Evolutionary conservation across 1,284 basidiomycete genomes (phyloP).

Genomic region (Butyriboletus appendiculatus): DNA sequence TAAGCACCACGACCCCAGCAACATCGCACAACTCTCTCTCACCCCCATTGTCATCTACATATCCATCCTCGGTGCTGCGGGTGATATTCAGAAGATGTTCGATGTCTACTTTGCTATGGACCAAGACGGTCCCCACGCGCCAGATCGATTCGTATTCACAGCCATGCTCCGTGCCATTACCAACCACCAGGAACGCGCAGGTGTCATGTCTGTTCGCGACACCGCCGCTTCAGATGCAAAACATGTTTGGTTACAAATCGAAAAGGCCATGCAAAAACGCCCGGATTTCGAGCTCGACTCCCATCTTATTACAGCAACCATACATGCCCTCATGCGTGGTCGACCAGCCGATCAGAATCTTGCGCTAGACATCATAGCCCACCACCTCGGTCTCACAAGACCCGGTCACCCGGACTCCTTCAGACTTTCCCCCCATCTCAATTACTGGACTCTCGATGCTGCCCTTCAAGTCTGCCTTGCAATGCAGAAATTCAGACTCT

Average conservation of each 20-base stretch:
- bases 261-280: conserved; percentile 48
- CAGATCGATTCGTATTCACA: conserved; percentile 58
- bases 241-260: conserved; percentile 64
- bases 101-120: conserved; percentile 71
- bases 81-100: conserved; percentile 61
- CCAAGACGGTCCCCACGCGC: conserved; percentile 53
- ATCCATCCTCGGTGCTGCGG: conserved; percentile 57
- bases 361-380: conserved; percentile 59
- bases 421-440: conserved; percentile 42
- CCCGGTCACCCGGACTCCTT: conserved; percentile 43
- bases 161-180: conserved; percentile 59
- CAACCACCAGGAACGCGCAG: conserved; percentile 27
- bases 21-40: conserved; percentile 44
- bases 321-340: conserved; percentile 56
- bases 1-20: conserved; percentile 47
- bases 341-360: conserved; percentile 56
- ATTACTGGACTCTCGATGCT: conserved; percentile 48
- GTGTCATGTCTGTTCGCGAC: conserved; percentile 19
- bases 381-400: conserved; percentile 61
- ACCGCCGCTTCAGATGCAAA: conserved; percentile 53
- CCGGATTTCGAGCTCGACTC: conserved; percentile 52
- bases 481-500: conserved; percentile 46
- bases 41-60: conserved; percentile 60
- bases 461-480: conserved; percentile 57
- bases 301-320: conserved; percentile 47